phyloP scores from a whole-genome alignment of 768 basidiomycete genomes.

The Nidularia pulvinata region DNA sequence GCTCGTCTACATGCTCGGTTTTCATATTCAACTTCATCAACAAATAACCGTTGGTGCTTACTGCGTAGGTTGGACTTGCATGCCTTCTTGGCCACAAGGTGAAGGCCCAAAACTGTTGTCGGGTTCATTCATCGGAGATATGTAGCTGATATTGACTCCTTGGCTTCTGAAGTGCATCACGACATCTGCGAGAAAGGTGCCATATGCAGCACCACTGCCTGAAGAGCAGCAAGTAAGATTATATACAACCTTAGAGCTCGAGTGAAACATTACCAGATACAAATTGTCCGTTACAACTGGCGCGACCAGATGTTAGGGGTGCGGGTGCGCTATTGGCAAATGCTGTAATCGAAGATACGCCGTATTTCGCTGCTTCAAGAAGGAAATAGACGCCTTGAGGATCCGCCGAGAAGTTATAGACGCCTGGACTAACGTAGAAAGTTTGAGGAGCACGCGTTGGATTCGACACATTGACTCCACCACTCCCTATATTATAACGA shows the following conservation, averaged over 20 bases:
- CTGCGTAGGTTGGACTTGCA: constrained; percentile 38
- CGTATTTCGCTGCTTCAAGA: constrained; percentile 28
- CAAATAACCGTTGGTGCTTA: too few relatives aligned
- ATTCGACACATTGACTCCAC: constrained; percentile 38
- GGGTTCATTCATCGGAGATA: constrained; percentile 45
- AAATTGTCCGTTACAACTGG: constrained; percentile 33
- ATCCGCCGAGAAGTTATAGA: constrained; percentile 37
- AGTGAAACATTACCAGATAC: constrained; percentile 18
- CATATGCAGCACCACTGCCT: constrained; percentile 34
- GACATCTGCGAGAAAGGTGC: constrained; percentile 40
- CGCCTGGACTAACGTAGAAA: constrained; percentile 31
- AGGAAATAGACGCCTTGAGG: constrained; percentile 38
- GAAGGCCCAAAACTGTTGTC: constrained; percentile 34
- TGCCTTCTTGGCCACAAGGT: constrained; percentile 44
- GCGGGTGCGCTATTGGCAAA: constrained; percentile 43
- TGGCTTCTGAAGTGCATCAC: constrained; percentile 32
- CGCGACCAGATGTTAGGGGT: constrained; percentile 23
- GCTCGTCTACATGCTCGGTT: constrained; percentile 25
- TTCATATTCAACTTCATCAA: too few relatives aligned
- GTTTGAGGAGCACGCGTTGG: constrained; percentile 33
- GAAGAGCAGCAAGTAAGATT: neutral
- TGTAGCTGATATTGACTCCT: constrained; percentile 33
- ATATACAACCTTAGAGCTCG: neutral
- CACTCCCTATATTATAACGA: constrained; percentile 40
- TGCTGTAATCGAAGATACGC: constrained; percentile 34